Conservation (phyloP, 495 filamentous ascomycete genomes). For the Hypoxylon trugodes region DNA sequence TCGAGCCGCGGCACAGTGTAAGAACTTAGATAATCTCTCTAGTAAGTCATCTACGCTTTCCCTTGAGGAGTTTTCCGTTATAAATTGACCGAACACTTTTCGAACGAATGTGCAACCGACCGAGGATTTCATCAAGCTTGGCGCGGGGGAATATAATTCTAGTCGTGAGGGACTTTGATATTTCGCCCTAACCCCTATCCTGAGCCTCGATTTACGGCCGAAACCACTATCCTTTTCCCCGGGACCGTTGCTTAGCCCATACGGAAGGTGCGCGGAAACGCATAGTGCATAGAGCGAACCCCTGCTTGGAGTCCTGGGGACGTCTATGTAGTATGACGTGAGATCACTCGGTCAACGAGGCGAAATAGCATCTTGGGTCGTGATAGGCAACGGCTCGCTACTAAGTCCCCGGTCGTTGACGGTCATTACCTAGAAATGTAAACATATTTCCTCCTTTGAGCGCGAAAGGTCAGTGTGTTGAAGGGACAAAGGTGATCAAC, state of each 20-base stretch:
- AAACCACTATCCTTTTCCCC: slow-evolving; percentile 21
- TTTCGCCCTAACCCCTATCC: slow-evolving; percentile 12
- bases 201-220: slow-evolving; percentile 1
- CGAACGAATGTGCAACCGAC: neutral
- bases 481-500: slow-evolving; percentile 34
- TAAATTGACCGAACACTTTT: neutral
- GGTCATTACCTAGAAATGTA: slow-evolving; percentile 10
- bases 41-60: neutral
- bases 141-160: slow-evolving; percentile 3
- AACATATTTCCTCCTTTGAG: slow-evolving; percentile 32
- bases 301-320: slow-evolving; percentile 15
- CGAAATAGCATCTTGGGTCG: slow-evolving; percentile 28
- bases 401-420: slow-evolving; percentile 13
- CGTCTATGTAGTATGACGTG: slow-evolving; percentile 38
- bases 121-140: neutral
- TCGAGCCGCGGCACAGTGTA: slow-evolving; percentile 7
- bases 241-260: slow-evolving; percentile 8
- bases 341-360: slow-evolving; percentile 40
- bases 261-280: slow-evolving; percentile 19
- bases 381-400: slow-evolving; percentile 23
- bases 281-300: neutral
- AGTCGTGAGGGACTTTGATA: slow-evolving; percentile 20
- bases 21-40: slow-evolving; percentile 12
- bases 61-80: neutral
- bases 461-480: neutral